These are phyloP conservation scores for Zasmidium citrigriseum DNA, from an alignment of 2,329 filamentous ascomycete species.

Conservation along the genomic window DNA sequence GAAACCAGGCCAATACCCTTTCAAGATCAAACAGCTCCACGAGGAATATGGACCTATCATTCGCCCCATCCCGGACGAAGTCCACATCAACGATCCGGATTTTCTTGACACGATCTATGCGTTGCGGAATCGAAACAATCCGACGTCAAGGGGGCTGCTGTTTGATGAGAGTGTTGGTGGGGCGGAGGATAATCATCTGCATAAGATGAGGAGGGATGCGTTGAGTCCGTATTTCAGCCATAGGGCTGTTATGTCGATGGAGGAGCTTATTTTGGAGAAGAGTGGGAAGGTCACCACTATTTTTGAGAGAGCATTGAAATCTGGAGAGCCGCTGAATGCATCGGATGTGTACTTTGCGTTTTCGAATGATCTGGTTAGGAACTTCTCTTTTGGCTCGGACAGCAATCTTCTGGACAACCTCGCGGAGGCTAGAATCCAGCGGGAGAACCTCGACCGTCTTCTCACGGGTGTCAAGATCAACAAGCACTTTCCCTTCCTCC, in stretches of 20 bases:
- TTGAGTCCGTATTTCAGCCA: constrained; percentile 13
- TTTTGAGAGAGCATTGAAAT: background rate
- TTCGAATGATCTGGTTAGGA: constrained; percentile 33
- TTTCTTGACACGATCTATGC: constrained; percentile 27
- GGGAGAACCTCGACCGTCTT: constrained; percentile 32
- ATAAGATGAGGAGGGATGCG: constrained; percentile 10
- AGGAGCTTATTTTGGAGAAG: constrained; percentile 7
- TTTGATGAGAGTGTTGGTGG: constrained; percentile 9
- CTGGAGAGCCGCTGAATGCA: constrained; percentile 24
- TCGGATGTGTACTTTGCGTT: constrained; percentile 35
- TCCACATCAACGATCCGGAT: constrained; percentile 38
- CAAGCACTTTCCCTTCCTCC: constrained; percentile 29
- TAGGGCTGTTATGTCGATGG: constrained; percentile 3
- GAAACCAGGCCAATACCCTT: background rate
- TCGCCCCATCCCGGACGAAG: constrained; percentile 38
- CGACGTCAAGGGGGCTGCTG: background rate
- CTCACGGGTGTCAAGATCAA: constrained; percentile 35
- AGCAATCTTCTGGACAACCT: constrained; percentile 28
- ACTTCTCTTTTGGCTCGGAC: constrained; percentile 34
- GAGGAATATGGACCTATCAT: constrained; percentile 34
- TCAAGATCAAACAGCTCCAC: constrained; percentile 3
- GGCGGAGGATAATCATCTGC: constrained; percentile 8
- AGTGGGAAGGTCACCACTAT: constrained; percentile 3
- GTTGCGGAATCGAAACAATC: constrained; percentile 4
- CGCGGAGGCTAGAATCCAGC: constrained; percentile 25